These are phyloP conservation scores for Phyllachora maydis DNA, from an alignment of 2,329 filamentous ascomycete genomes.

Conservation along the genomic window DNA sequence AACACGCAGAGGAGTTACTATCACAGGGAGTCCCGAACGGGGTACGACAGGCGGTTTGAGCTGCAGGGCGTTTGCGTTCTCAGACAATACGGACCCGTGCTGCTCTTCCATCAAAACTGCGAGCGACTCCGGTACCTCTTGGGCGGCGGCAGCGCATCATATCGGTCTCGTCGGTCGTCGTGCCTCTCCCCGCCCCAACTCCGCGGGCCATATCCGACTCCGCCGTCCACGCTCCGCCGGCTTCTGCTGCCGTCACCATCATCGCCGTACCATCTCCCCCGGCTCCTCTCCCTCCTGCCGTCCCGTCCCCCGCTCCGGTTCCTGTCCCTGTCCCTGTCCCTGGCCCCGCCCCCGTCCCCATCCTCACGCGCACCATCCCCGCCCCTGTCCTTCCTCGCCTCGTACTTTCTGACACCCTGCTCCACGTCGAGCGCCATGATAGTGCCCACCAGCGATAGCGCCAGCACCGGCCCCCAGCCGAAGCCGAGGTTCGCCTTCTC, in stretches of 20 bases:
- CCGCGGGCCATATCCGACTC: neutral
- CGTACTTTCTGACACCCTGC: conserved; percentile 15
- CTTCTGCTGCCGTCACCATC: neutral
- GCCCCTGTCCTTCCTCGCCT: conserved; percentile 9
- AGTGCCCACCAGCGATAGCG: conserved; percentile 15
- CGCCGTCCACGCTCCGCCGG: neutral
- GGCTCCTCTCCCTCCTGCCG: neutral
- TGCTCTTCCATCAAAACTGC: neutral
- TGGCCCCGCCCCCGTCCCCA: neutral
- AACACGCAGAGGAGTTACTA: conserved; percentile 35
- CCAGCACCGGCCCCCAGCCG: conserved; percentile 17
- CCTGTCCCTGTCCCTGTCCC: neutral
- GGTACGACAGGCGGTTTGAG: neutral
- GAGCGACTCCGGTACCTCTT: neutral
- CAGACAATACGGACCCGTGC: neutral
- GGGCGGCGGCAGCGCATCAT: neutral
- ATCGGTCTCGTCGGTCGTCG: neutral
- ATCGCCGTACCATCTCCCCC: neutral
- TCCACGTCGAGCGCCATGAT: conserved; percentile 17
- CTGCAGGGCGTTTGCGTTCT: neutral
- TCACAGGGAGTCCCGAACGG: conserved; percentile 1
- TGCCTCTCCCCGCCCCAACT: neutral
- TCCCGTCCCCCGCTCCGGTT: neutral
- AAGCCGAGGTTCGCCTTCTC: conserved; percentile 17
- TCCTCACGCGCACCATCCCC: conserved; percentile 2